phyloP scores from a whole-genome alignment of 148 eudicot genomes.

The Camellia sinensis region DNA sequence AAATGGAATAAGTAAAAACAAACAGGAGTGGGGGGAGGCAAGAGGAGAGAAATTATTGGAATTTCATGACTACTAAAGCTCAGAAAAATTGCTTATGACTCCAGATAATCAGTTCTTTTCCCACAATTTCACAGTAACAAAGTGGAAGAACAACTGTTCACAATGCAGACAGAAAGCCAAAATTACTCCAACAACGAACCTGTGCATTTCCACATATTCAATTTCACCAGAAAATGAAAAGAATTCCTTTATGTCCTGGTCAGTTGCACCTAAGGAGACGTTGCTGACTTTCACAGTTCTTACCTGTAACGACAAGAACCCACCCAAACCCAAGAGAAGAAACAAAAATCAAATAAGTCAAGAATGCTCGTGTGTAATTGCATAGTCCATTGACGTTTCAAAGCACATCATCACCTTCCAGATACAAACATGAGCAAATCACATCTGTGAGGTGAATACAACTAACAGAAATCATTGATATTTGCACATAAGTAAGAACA shows the following conservation, averaged over 20 bases:
- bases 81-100: background rate
- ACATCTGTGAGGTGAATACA: background rate
- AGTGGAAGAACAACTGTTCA: background rate
- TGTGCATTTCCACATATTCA: constrained; percentile 65
- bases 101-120: background rate
- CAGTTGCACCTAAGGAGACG: constrained; percentile 77
- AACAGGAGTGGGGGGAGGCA: background rate
- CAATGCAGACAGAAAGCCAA: background rate
- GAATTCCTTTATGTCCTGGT: constrained; percentile 80
- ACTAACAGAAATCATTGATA: background rate
- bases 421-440: background rate
- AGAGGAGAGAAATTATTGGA: background rate
- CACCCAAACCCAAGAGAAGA: background rate
- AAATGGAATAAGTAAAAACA: background rate
- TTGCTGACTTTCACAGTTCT: constrained; percentile 78
- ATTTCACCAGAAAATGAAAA: constrained; percentile 93
- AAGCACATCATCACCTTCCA: background rate
- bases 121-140: background rate
- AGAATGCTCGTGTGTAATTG: background rate
- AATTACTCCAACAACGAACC: constrained; percentile 38
- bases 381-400: background rate
- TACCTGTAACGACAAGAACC: constrained; percentile 33
- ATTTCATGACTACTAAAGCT: background rate
- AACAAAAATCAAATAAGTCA: background rate
- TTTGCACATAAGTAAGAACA: background rate